Evolutionary conservation across 169 alveolate genomes (phyloP).

Genomic region (Neospora caninum): DNA sequence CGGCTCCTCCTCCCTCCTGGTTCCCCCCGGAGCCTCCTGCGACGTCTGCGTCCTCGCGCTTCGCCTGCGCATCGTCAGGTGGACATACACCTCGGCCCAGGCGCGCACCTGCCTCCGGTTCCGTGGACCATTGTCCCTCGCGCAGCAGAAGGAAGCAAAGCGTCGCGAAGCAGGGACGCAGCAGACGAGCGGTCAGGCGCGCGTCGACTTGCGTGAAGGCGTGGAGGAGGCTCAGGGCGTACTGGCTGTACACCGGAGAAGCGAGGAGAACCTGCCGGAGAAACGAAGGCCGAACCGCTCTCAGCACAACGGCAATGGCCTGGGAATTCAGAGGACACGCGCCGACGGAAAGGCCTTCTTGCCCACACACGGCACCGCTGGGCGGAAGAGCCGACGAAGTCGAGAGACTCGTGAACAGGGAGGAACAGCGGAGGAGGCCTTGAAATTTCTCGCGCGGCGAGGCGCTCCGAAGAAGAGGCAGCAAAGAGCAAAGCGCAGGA

Average conservation of each 20-base stretch:
- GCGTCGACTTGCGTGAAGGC: conserved; percentile 4
- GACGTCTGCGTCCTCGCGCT: background rate
- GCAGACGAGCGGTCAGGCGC: conserved; percentile 6
- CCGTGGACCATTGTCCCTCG: background rate
- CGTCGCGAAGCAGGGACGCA: conserved; percentile 6
- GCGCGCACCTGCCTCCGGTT: background rate
- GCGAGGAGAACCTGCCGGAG: conserved; percentile 2
- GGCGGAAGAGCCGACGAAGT: background rate
- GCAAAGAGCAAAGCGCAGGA: background rate
- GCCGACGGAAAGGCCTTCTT: background rate
- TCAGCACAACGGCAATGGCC: background rate
- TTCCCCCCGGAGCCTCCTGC: background rate
- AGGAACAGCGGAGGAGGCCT: conserved; percentile 18
- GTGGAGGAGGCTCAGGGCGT: background rate
- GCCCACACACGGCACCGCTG: background rate
- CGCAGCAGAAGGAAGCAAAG: background rate
- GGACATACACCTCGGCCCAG: no score
- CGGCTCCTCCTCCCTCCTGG: background rate
- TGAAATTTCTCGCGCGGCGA: conserved; percentile 24
- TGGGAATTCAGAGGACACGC: background rate
- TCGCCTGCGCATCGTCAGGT: background rate
- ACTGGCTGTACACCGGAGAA: background rate
- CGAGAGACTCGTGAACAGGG: background rate
- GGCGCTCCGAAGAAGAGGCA: conserved; percentile 9
- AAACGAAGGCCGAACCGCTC: conserved; percentile 22